Base-by-base conservation (phyloP, 495 filamentous ascomycete species). In the Penicillium silybi region DNA sequence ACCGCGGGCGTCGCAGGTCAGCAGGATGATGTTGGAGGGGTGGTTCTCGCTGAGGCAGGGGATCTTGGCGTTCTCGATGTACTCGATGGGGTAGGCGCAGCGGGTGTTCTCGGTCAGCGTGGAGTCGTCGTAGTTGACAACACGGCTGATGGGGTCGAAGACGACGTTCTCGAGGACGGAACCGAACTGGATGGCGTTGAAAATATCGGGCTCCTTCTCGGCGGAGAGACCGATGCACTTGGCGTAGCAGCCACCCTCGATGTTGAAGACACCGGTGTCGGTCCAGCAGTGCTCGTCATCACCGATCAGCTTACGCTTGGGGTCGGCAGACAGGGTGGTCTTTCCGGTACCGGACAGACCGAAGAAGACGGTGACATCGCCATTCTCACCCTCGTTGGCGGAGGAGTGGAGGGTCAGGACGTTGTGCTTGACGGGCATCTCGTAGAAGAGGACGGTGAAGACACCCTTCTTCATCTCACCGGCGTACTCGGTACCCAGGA, bases 381-480 rank as follows among this genome's bases (percentile, higher is more conserved):
- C 89, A 42, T 87, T 77, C 71, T 85, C 80, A 65, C 90, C 90
- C 72, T 96, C 84, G 72, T 95, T 96, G 60, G 89, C 90, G 18
- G 91, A 96, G 10, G 91, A 96, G 77, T 96, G 93, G 46, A 98
- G 85, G 44, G 93, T 98, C 43, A 98, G 79, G 57, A 98, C 92
- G 73, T 97, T 95, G 83, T 98, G 93, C 82, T 95, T 97, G 54
- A 98, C 87, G 47, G 93, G 93, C 88, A 97, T 97, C 80, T 98
- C 93, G 79, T 97, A 98, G 82, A 97, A 98, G 62, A 98, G 82
- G 53, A 98, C 89, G 45, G 93, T 98, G 83, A 98, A 97, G 74
- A 98, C 80, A 69, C 93, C 95, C 85, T 97, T 97, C 85, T 97
- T 98, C 93, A 98, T 98, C 82, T 97, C 92, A 63, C 93, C 93